Evolutionary conservation across 2,329 filamentous ascomycete species (phyloP), one percentile per base, ranked within the genome.

Genomic region (Bertia moriformis): DNA sequence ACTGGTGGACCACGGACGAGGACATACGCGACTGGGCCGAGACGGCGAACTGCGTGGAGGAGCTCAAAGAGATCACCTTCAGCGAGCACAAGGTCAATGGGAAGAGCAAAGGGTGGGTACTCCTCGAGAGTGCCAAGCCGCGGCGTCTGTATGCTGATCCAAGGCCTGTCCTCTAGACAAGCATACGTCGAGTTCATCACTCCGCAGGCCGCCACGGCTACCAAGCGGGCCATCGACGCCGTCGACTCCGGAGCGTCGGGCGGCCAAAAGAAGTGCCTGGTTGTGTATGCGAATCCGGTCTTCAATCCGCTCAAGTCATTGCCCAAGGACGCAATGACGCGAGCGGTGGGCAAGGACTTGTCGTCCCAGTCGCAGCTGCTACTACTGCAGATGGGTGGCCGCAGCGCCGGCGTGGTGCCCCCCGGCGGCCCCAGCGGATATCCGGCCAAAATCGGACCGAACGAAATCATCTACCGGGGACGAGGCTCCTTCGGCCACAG

Each of bases 31-130:
- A 69, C 38, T 79, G 76, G 71, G 63, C 68, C 33, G 73, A 73
- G 45, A 61, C 73, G 44, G 71, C 69, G 37, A 65, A 62, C 3
- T 71, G 65, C 41, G 77, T 81, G 52, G 61, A 69, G 37, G 72
- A 79, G 45, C 59, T 82, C 7, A 69, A 70, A 45, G 77, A 81
- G 41, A 62, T 82, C 38, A 78, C 74, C 3, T 82, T 81, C 55
- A 78, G 72, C 49, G 77, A 82, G 51, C 76, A 81, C 54, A 82
- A 82, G 50, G 75, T 80, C 43, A 82, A 82, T 45, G 77, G 77
- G 46, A 82, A 82, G 55, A 78, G 73, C 50, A 79, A 80, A 61
- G 76, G 77, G 73, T 77, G 57, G 48, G 67, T 27, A 27, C n/a
- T 10, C 7, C 22, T n/a, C 22, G 22, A n/a, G 7, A 10, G 7